Conservation (phyloP, 176 grass and related monocot genomes). For the Carex scoparia region DNA sequence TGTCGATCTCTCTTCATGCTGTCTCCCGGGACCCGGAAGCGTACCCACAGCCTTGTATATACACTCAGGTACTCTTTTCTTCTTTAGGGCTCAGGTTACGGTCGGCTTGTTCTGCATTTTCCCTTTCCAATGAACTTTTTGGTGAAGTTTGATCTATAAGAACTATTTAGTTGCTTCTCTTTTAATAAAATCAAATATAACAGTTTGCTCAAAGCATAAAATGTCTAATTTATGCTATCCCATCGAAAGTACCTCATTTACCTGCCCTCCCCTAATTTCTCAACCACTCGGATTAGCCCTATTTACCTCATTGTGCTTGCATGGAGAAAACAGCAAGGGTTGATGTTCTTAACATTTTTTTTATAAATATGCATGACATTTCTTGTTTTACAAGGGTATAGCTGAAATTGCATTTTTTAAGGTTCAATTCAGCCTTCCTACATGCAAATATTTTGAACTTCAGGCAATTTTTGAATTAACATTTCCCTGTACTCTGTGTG, state of each 20-base stretch:
- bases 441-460: background rate
- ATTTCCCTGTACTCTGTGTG: background rate
- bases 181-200: background rate
- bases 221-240: background rate
- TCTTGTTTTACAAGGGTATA: background rate
- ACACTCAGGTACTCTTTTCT: constrained; percentile 65
- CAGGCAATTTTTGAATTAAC: background rate
- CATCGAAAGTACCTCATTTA: background rate
- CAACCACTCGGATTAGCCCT: no score
- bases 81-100: background rate
- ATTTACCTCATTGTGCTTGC: background rate
- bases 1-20: constrained; percentile 74
- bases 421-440: background rate
- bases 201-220: background rate
- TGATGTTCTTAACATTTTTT: background rate
- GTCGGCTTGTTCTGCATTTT: background rate
- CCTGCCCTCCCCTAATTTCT: background rate
- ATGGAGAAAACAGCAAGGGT: background rate
- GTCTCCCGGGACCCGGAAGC: constrained; percentile 82
- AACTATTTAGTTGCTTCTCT: background rate
- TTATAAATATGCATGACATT: background rate
- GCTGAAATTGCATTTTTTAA: background rate
- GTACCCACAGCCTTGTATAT: constrained; percentile 73
- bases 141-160: background rate
- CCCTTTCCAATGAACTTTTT: background rate